These are phyloP conservation scores for Pichia sporocuriosa DNA, from an alignment of 805 yeast species.

Conservation along the genomic window DNA sequence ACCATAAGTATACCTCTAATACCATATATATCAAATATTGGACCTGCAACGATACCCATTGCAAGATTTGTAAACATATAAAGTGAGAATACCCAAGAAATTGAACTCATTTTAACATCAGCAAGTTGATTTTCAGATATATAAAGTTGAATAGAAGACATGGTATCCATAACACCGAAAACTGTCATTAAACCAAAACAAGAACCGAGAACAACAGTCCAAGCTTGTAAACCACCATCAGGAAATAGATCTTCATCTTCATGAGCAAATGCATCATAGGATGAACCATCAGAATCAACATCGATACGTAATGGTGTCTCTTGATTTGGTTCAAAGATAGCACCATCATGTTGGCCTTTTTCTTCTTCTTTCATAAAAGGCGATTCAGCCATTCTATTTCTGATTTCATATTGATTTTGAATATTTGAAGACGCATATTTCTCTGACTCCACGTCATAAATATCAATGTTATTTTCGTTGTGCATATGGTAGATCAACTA, in stretches of 20 bases:
- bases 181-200: slow-evolving; percentile 48
- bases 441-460: too few relatives aligned
- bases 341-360: too few relatives aligned
- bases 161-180: slow-evolving; percentile 53
- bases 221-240: slow-evolving; percentile 58
- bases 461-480: too few relatives aligned
- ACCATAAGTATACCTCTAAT: slow-evolving; percentile 37
- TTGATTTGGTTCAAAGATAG: slow-evolving; percentile 3
- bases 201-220: slow-evolving; percentile 50
- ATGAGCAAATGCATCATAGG: slow-evolving; percentile 20
- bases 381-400: too few relatives aligned
- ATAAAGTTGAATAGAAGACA: slow-evolving; percentile 58
- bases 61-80: slow-evolving; percentile 45
- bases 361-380: too few relatives aligned
- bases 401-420: too few relatives aligned
- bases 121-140: slow-evolving; percentile 52
- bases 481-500: too few relatives aligned
- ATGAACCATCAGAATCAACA: neutral
- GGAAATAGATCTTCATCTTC: slow-evolving; percentile 34
- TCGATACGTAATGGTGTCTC: neutral
- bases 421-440: too few relatives aligned
- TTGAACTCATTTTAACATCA: slow-evolving; percentile 38
- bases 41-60: slow-evolving; percentile 35
- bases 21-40: slow-evolving; percentile 60
- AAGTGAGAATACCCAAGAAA: slow-evolving; percentile 65